A percentile compares a stretch with the other conserved stretches of the same genome.
Conservation (phyloP, 2,329 filamentous ascomycete species). For the Calonectria multiphialidica region DNA sequence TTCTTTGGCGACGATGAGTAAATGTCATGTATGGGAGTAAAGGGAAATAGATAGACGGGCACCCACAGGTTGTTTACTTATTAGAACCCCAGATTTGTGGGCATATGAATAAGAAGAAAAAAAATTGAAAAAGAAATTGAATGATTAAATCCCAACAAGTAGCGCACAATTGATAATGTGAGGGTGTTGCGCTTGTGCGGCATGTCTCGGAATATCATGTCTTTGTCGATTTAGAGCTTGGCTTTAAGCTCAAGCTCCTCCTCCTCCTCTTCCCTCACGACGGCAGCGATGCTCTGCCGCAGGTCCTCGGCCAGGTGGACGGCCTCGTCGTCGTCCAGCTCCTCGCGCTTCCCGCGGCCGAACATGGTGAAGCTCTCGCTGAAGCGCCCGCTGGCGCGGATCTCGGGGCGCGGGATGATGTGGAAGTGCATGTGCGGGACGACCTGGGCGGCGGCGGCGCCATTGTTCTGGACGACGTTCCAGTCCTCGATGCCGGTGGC, state of each 20-base stretch:
- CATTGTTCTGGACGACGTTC: constrained; percentile 98
- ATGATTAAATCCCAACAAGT: not conserved
- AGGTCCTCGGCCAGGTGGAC: constrained; percentile 68
- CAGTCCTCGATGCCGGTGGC: constrained; percentile 84
- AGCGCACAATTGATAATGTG: not conserved
- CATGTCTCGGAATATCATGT: too few species aligned
- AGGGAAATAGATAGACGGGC: not conserved
- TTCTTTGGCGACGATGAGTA: constrained; percentile 89
- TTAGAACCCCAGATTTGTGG: not conserved
- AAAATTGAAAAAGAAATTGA: constrained; percentile 1
- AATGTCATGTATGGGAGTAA: constrained; percentile 1
- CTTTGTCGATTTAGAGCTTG: constrained; percentile 50
- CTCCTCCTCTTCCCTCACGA: constrained; percentile 58
- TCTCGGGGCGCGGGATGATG: constrained; percentile 86
- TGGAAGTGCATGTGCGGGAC: constrained; percentile 97
- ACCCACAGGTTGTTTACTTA: not conserved
- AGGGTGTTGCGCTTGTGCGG: not conserved
- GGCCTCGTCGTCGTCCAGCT: constrained; percentile 83
- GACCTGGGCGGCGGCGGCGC: constrained; percentile 88
- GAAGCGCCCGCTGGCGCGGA: constrained; percentile 62
- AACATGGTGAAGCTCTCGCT: constrained; percentile 86
- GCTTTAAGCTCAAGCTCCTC: constrained; percentile 42
- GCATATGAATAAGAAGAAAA: constrained; percentile 1
- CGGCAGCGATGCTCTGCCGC: constrained; percentile 60
- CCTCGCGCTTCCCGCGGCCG: constrained; percentile 77